Evolutionary conservation across 139 green algal species (phyloP).

Genomic region (Picochlorum costavermella): DNA sequence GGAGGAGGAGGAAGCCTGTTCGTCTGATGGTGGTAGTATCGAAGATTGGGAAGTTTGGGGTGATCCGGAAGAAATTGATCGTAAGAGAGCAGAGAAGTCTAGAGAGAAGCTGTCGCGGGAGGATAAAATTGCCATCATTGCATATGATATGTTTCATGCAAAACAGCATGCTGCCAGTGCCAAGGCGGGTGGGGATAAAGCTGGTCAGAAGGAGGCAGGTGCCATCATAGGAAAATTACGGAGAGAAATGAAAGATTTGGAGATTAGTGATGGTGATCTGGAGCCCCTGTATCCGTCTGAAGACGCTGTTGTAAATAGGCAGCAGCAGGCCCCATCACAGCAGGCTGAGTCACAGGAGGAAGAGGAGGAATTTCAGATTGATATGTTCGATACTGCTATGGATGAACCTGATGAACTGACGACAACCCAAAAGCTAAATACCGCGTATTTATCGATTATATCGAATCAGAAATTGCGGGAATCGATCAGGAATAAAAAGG

Average conservation of each 20-base stretch:
- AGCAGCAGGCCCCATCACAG: neutral
- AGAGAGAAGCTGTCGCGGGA: slow-evolving; percentile 24
- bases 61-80: slow-evolving; percentile 59
- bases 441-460: slow-evolving; percentile 15
- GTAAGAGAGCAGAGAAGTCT: slow-evolving; percentile 27
- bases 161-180: slow-evolving; percentile 32
- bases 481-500: slow-evolving; percentile 7
- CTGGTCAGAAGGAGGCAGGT: slow-evolving; percentile 60
- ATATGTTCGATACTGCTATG: slow-evolving; percentile 37
- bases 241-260: slow-evolving; percentile 43
- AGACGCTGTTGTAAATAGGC: neutral
- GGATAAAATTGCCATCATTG: slow-evolving; percentile 24
- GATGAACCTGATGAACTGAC: slow-evolving; percentile 4
- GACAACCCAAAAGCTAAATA: neutral
- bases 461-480: neutral
- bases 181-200: slow-evolving; percentile 61
- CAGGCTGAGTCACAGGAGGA: slow-evolving; percentile 2
- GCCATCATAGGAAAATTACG: slow-evolving; percentile 66
- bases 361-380: slow-evolving; percentile 17
- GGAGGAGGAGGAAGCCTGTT: neutral
- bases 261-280: slow-evolving; percentile 24
- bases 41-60: slow-evolving; percentile 82
- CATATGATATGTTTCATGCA: slow-evolving; percentile 28
- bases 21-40: slow-evolving; percentile 11
- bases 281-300: neutral